These are phyloP conservation scores for Croton laevigatus DNA, from an alignment of 441 rosid genomes.

Conservation along the genomic window DNA sequence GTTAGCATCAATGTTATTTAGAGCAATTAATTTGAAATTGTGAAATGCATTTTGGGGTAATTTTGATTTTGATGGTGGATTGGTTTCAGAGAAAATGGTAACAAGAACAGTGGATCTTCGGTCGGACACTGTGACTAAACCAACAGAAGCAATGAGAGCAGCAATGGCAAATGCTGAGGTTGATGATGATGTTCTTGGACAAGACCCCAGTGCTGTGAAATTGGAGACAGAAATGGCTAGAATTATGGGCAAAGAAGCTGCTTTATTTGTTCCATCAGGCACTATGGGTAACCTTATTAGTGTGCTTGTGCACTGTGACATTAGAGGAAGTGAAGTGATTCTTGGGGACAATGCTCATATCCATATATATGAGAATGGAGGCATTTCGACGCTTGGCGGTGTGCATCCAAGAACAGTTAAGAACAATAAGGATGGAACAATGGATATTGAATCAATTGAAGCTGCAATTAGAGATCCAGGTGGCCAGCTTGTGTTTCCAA, in stretches of 20 bases:
- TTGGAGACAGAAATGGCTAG: slow-evolving; percentile 73
- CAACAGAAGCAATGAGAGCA: slow-evolving; percentile 82
- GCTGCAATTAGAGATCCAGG: slow-evolving; percentile 67
- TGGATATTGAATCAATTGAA: slow-evolving; percentile 70
- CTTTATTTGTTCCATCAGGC: slow-evolving; percentile 87
- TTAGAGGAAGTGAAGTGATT: slow-evolving; percentile 90
- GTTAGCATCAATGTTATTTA: slow-evolving; percentile 12
- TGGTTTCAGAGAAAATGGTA: slow-evolving; percentile 48
- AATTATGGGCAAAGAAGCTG: slow-evolving; percentile 80
- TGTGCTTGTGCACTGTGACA: slow-evolving; percentile 83
- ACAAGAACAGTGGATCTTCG: slow-evolving; percentile 78
- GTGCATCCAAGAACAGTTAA: slow-evolving; percentile 82
- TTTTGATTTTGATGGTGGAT: neutral
- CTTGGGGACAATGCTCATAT: slow-evolving; percentile 85
- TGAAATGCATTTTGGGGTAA: neutral
- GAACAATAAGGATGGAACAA: slow-evolving; percentile 81
- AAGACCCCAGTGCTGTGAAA: slow-evolving; percentile 65
- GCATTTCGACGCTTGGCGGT: slow-evolving; percentile 80
- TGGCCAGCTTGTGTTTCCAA: slow-evolving; percentile 72
- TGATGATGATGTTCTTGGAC: slow-evolving; percentile 79
- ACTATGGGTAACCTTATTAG: slow-evolving; percentile 96
- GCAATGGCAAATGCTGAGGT: slow-evolving; percentile 92
- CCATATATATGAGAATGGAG: slow-evolving; percentile 85
- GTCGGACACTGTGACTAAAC: slow-evolving; percentile 89
- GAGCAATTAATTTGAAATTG: slow-evolving; percentile 3